Evolutionary conservation across 352 stramenopile genomes (phyloP).

Genomic region (Pythium apleroticum): DNA sequence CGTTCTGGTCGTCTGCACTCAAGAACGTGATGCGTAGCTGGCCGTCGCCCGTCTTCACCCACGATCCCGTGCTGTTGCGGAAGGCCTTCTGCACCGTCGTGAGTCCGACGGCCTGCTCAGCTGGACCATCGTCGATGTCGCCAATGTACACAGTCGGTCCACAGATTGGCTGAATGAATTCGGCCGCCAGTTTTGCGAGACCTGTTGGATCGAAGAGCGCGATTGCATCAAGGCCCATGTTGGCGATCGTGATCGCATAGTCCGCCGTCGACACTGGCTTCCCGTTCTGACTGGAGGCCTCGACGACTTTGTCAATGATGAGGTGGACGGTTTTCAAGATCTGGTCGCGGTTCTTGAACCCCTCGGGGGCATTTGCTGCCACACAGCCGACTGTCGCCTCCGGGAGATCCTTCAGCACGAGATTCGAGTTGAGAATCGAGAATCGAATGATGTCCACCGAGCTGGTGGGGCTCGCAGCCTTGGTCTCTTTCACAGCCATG

Average conservation of each 20-base stretch:
- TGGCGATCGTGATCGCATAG: not conserved
- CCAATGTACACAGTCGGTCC: not conserved
- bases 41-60: conserved; percentile 13
- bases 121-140: not conserved
- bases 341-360: not conserved
- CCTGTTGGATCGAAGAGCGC: not conserved
- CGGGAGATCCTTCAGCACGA: not conserved
- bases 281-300: not conserved
- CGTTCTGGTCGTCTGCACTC: conserved; percentile 18
- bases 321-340: not conserved
- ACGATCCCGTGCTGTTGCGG: not conserved
- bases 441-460: not conserved
- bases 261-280: not conserved
- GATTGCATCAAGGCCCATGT: not conserved
- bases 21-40: conserved; percentile 19
- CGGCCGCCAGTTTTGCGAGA: not conserved
- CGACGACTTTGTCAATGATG: not conserved
- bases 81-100: not conserved
- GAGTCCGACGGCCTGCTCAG: not conserved
- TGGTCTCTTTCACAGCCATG: not conserved
- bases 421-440: not conserved
- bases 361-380: not conserved
- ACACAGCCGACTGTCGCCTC: not conserved
- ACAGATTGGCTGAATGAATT: not conserved
- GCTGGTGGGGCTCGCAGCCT: not conserved